Percentiles rank a stretch among this genome's conserved stretches.
Conservation (phyloP, 2,329 filamentous ascomycete genomes). For the Ceratocystis lukuohia region DNA sequence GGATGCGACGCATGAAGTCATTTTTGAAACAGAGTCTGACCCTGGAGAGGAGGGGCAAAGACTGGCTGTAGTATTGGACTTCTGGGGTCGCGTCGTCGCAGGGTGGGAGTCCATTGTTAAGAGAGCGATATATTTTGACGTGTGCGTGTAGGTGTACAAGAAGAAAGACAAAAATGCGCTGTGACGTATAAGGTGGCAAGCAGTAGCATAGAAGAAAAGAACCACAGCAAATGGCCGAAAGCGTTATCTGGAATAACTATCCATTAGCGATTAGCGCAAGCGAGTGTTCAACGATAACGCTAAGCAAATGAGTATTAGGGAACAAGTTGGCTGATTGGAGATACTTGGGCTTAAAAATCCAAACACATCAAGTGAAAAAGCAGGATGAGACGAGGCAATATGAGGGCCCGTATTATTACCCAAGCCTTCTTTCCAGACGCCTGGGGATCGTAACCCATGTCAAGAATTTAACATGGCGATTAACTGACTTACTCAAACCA, state of each 20-base stretch:
- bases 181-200: constrained; percentile 2
- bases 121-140: not conserved
- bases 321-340: not conserved
- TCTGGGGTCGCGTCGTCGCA: not conserved
- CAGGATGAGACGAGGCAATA: not conserved
- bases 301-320: not conserved
- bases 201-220: not conserved
- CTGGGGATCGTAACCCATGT: not conserved
- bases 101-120: not conserved
- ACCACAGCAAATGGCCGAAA: not conserved
- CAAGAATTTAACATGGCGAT: not conserved
- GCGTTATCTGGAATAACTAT: constrained; percentile 1
- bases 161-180: not conserved
- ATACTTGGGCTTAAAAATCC: not conserved
- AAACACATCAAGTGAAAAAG: not conserved
- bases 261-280: not conserved
- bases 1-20: not conserved
- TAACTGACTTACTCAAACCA: not conserved
- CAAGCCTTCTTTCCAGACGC: not conserved
- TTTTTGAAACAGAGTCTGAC: constrained; percentile 11
- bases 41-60: constrained; percentile 1
- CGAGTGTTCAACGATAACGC: not conserved
- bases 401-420: not conserved
- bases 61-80: not conserved
- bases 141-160: not conserved